These are phyloP conservation scores for Aspergillus novoparasiticus DNA, from an alignment of 2,329 filamentous ascomycete species.

Conservation along the genomic window DNA sequence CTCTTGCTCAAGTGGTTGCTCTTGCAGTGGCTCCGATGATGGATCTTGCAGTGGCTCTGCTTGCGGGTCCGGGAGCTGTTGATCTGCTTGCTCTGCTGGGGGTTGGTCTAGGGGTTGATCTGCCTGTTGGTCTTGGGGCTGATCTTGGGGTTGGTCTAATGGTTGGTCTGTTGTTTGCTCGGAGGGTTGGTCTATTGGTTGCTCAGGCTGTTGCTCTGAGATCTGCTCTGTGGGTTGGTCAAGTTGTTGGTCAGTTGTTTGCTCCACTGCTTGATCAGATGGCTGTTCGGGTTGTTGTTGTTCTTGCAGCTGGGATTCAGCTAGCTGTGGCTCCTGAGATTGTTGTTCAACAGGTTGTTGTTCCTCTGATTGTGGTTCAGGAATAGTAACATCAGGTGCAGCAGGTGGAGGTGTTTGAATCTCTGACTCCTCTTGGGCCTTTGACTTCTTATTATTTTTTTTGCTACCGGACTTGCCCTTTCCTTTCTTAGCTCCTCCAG, in stretches of 20 bases:
- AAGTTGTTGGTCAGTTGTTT: not conserved
- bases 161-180: not conserved
- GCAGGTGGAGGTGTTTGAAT: constrained; percentile 28
- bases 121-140: not conserved
- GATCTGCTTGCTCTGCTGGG: not conserved
- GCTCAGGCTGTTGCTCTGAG: not conserved
- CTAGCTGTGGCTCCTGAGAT: not conserved
- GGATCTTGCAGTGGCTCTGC: not conserved
- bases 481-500: constrained; percentile 30
- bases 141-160: not conserved
- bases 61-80: not conserved
- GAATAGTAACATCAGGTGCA: constrained; percentile 24
- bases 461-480: constrained; percentile 33
- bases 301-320: constrained; percentile 1
- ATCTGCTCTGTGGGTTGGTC: not conserved
- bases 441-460: constrained; percentile 38
- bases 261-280: not conserved
- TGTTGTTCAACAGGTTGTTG: constrained; percentile 11
- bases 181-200: not conserved
- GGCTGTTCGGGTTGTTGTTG: not conserved
- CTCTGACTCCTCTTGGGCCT: constrained; percentile 32
- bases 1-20: not conserved
- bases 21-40: not conserved
- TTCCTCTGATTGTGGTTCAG: constrained; percentile 14
- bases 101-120: constrained; percentile 1